These are phyloP conservation scores for Coniochaeta ligniaria DNA, from an alignment of 2,329 filamentous ascomycete species.

Conservation along the genomic window DNA sequence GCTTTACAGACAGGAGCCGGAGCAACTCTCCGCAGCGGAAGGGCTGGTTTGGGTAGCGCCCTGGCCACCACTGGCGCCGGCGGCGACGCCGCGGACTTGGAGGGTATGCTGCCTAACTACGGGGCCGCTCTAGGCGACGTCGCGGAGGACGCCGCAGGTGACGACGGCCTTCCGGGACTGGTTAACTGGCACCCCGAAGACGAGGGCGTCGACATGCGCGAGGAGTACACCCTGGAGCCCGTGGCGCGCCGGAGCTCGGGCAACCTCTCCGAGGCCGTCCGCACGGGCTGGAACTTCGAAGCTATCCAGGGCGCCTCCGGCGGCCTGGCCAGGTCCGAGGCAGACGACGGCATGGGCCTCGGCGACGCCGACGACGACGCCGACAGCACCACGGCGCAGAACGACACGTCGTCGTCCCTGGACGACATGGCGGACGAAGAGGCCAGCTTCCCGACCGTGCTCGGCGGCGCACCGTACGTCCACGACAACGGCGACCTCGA, in stretches of 20 bases:
- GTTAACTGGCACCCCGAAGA: constrained; percentile 19
- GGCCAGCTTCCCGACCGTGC: not conserved
- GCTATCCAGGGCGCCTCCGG: constrained; percentile 15
- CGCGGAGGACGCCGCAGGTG: constrained; percentile 5
- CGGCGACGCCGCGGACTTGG: constrained; percentile 7
- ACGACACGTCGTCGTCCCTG: constrained; percentile 24
- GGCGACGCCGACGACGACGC: constrained; percentile 17
- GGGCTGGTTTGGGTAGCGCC: constrained; percentile 48
- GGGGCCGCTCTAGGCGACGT: not conserved
- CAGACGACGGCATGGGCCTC: constrained; percentile 10
- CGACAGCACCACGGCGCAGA: constrained; percentile 29
- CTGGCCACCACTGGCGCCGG: constrained; percentile 9
- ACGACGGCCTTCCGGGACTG: not conserved
- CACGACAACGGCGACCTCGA: constrained; percentile 18
- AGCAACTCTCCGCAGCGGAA: constrained; percentile 63
- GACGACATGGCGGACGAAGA: constrained; percentile 16
- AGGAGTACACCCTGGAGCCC: constrained; percentile 16
- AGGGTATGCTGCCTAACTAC: constrained; percentile 9
- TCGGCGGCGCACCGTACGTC: not conserved
- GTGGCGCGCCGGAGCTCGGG: not conserved
- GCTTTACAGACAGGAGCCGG: constrained; percentile 64
- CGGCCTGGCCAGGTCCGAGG: constrained; percentile 17
- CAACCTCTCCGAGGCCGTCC: constrained; percentile 12
- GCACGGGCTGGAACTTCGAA: constrained; percentile 38
- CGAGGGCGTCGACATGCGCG: constrained; percentile 35